A percentile compares a stretch with the other conserved stretches of the same genome.
Evolutionary conservation across 202 grass and related monocot species (phyloP).

Genomic region (Setaria italica): DNA sequence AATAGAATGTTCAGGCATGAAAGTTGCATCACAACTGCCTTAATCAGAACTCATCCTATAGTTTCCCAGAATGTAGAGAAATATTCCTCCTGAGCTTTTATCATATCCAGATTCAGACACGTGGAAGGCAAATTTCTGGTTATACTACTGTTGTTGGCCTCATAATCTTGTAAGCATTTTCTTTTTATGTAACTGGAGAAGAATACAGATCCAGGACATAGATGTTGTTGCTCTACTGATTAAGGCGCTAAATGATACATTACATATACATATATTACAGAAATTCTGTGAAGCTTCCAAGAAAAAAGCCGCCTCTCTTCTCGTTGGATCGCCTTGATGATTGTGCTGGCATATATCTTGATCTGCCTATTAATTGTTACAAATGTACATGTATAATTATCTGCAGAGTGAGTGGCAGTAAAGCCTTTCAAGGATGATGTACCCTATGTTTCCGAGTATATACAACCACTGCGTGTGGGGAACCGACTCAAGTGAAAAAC

Average conservation of each 20-base stretch:
- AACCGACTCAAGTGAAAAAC: slow-evolving; percentile 40
- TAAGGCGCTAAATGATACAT: slow-evolving; percentile 41
- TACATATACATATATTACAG: slow-evolving; percentile 41
- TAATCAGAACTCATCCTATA: not conserved
- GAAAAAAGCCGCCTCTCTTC: slow-evolving; percentile 48
- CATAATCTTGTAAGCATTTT: slow-evolving; percentile 3
- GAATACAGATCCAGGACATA: slow-evolving; percentile 30
- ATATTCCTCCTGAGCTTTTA: not conserved
- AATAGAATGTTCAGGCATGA: not conserved
- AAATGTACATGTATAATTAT: slow-evolving; percentile 81
- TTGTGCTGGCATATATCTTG: slow-evolving; percentile 51
- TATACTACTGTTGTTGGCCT: too few relatives aligned
- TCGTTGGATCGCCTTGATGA: slow-evolving; percentile 40
- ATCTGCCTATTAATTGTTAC: slow-evolving; percentile 57
- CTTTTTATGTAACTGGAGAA: not conserved
- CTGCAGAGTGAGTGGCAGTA: slow-evolving; percentile 58
- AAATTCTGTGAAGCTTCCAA: slow-evolving; percentile 38
- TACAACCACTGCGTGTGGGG: slow-evolving; percentile 57
- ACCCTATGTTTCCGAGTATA: slow-evolving; percentile 70
- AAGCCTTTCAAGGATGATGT: slow-evolving; percentile 57
- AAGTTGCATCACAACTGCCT: not conserved
- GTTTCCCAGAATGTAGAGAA: not conserved
- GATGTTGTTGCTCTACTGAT: slow-evolving; percentile 43
- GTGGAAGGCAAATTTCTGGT: not conserved
- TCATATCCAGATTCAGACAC: not conserved